Evolutionary conservation across 805 yeast genomes (phyloP).

Genomic region (Candida arabinofermentans): DNA sequence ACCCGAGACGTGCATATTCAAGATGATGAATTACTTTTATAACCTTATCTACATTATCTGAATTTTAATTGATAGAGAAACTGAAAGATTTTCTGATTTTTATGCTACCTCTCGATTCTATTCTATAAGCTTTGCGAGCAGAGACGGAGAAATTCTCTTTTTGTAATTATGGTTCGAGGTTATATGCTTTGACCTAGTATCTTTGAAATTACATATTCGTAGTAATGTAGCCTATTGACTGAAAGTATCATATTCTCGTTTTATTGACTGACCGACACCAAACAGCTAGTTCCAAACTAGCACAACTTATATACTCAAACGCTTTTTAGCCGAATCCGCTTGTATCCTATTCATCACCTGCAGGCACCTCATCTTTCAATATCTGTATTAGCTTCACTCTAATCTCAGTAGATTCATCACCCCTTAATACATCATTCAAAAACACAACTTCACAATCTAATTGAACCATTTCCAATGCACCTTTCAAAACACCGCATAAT

Average conservation of each 20-base stretch:
- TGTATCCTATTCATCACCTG: conserved; percentile 40
- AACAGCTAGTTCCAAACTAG: background rate
- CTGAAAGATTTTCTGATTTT: conserved; percentile 5
- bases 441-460: conserved; percentile 81
- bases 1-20: background rate
- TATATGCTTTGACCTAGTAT: no score
- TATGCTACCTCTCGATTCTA: background rate
- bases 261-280: background rate
- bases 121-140: background rate
- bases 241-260: no score
- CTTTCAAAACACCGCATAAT: conserved; percentile 83
- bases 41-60: conserved; percentile 38
- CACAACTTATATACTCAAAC: background rate
- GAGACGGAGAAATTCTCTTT: background rate
- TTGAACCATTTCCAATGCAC: conserved; percentile 95
- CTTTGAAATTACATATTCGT: no score
- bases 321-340: conserved; percentile 94
- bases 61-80: conserved; percentile 20
- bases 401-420: conserved; percentile 78
- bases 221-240: no score
- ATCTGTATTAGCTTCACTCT: conserved; percentile 66
- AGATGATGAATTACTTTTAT: conserved; percentile 27
- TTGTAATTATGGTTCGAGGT: background rate
- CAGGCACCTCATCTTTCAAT: conserved; percentile 56
- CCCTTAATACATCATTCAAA: conserved; percentile 75